These are phyloP conservation scores for Chaetomiaceae sp. DNA, from an alignment of 2,329 filamentous ascomycete genomes.

Conservation along the genomic window DNA sequence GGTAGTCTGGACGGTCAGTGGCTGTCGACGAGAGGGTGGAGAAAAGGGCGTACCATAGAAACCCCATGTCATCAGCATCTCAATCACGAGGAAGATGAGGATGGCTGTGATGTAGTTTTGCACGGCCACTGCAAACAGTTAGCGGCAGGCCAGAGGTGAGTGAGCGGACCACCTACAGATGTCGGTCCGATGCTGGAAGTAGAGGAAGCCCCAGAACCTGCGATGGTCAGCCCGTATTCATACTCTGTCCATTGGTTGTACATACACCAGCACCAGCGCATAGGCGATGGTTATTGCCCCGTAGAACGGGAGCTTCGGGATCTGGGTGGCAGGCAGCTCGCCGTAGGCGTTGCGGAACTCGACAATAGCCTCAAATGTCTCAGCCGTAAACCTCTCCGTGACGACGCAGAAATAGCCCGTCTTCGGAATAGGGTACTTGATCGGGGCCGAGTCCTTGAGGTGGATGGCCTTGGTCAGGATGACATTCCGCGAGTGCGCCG, in stretches of 20 bases:
- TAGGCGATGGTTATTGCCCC: conserved; percentile 92
- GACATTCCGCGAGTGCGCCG: conserved; percentile 61
- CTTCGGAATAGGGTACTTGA: conserved; percentile 80
- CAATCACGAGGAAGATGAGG: conserved; percentile 84
- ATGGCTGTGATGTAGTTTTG: conserved; percentile 99
- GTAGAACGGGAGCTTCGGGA: conserved; percentile 96
- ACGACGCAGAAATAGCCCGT: conserved; percentile 96
- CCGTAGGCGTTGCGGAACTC: conserved; percentile 96
- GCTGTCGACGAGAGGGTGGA: neutral
- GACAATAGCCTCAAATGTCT: conserved; percentile 73
- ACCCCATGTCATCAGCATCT: conserved; percentile 98
- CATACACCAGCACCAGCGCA: conserved; percentile 71
- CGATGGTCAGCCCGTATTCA: conserved; percentile 24
- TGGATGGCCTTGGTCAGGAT: conserved; percentile 80
- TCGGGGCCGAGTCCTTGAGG: conserved; percentile 66
- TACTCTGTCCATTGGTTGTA: conserved; percentile 18
- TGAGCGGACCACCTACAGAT: conserved; percentile 56
- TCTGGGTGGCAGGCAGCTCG: conserved; percentile 90
- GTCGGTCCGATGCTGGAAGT: conserved; percentile 89
- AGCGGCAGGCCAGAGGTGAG: conserved; percentile 24
- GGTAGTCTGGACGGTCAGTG: conserved; percentile 60
- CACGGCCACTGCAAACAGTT: conserved; percentile 64
- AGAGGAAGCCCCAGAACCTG: conserved; percentile 89
- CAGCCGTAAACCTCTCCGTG: conserved; percentile 63
- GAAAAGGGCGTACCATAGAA: conserved; percentile 67